Base-by-base conservation (phyloP, 768 basidiomycete genomes). In the Hericium alpestre region DNA sequence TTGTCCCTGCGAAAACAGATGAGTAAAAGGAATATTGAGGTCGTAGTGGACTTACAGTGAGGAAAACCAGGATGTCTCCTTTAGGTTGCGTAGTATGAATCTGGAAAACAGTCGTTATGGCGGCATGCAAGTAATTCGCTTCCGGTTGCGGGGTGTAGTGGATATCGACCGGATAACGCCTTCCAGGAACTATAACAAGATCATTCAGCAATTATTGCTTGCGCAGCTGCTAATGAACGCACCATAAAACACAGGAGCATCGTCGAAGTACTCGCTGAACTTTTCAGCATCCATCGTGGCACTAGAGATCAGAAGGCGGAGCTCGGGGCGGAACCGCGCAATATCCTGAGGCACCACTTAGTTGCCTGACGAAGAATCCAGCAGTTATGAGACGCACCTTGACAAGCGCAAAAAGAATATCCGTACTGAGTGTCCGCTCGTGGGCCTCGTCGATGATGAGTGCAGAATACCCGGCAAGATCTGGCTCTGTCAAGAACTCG, bases 101-200 rank as follows among this genome's bases (percentile, higher is more conserved):
- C 70, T 99, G 96, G 73, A 99, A 96, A 27, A 98, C 85, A 10
- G 96, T 99, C 1, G 96, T 99, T 68, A 99, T 95, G 41, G 96
- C 91, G 18, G 96, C 96, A 67, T 98, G 94, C 22, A 98, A 83
- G 67, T 98, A 99, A 69, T 98, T 98, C 47, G 96, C 96, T 75
- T 99, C 96, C 8, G 96, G 96, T 69, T 98, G 96, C 20, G 95
- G 94, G 10, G 96, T 99, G 71, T 98, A 99, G 69, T 95, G 93
- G 56, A 98, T 93, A 66, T 98, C 96, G 58, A 99, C 96, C 13
- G 96, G 93, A 70, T 91, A 99, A 65, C 90, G 86, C 59, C 96
- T 90, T 63, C 96, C 96, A 61, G 96, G 96, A 46, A 99, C 93
- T 95, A 62, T 25, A 50, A 25, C 2, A 20, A 46, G 50, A 16